Percentiles rank a stretch among this genome's conserved stretches.
Conservation (phyloP, 208 protist genomes). For the Leishmania mexicana region DNA sequence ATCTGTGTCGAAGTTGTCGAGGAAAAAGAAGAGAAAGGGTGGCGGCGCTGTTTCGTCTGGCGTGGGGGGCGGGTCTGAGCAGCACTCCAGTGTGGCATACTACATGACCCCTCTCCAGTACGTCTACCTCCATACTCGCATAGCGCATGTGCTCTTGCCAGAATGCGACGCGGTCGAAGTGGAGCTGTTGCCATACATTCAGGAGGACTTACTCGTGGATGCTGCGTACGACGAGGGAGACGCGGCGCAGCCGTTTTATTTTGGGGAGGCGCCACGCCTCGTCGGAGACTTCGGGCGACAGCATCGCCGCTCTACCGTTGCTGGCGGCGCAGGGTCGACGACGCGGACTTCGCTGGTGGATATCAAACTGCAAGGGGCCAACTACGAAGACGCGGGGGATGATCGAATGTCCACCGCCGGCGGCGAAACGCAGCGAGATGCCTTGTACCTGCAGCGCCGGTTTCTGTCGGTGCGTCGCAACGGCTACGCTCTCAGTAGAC, state of each 20-base stretch:
- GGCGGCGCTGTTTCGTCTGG: constrained; percentile 4
- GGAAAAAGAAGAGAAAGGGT: constrained; percentile 21
- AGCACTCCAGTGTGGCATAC: constrained; percentile 27
- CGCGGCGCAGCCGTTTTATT: constrained; percentile 36
- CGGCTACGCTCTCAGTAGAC: constrained; percentile 15
- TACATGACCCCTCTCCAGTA: constrained; percentile 87
- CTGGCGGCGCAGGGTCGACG: background rate
- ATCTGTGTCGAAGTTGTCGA: constrained; percentile 7
- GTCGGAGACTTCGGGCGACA: constrained; percentile 10
- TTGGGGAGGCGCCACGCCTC: constrained; percentile 48
- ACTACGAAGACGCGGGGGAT: constrained; percentile 6
- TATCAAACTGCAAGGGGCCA: background rate
- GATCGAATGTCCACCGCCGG: constrained; percentile 1
- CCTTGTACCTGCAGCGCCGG: constrained; percentile 16
- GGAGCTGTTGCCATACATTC: constrained; percentile 77
- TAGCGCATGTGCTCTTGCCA: constrained; percentile 75
- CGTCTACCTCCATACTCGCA: constrained; percentile 84
- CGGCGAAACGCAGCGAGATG: constrained; percentile 3
- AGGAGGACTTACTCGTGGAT: constrained; percentile 75
- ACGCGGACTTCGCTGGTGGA: background rate
- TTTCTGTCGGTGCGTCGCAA: constrained; percentile 26
- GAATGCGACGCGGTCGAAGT: constrained; percentile 50
- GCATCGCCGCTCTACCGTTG: background rate
- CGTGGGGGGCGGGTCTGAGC: constrained; percentile 9
- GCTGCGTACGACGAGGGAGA: constrained; percentile 46